Evolutionary conservation across 495 filamentous ascomycete species (phyloP).

Genomic region (Penicillium turbatum): DNA sequence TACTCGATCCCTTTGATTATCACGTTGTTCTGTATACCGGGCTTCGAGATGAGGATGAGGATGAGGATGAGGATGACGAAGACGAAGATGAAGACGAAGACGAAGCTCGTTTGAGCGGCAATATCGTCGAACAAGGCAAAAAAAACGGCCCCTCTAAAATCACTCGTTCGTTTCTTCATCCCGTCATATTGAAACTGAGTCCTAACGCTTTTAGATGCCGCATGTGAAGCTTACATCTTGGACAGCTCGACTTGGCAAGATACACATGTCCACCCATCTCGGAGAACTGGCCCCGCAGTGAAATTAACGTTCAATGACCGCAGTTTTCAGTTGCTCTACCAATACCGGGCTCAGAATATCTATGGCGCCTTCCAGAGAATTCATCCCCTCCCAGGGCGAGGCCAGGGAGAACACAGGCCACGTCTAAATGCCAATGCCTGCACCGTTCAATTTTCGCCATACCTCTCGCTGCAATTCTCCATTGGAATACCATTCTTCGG

Average conservation of each 20-base stretch:
- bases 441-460: conserved; percentile 24
- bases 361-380: conserved; percentile 31
- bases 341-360: conserved; percentile 26
- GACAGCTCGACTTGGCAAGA: conserved; percentile 2
- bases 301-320: conserved; percentile 37
- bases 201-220: conserved; percentile 7
- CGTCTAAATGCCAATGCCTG: conserved; percentile 28
- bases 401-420: conserved; percentile 1
- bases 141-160: neutral
- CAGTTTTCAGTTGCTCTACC: conserved; percentile 35
- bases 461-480: conserved; percentile 32
- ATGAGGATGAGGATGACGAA: conserved; percentile 1
- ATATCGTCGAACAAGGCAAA: neutral
- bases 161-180: conserved; percentile 9
- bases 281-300: conserved; percentile 24
- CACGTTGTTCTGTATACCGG: conserved; percentile 32
- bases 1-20: conserved; percentile 15
- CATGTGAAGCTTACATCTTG: conserved; percentile 1
- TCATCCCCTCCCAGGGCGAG: conserved; percentile 2
- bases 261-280: neutral
- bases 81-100: conserved; percentile 1
- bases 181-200: neutral
- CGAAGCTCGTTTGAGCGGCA: neutral
- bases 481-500: conserved; percentile 43
- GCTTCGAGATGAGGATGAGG: neutral